These are phyloP conservation scores for Ganoderma boninense DNA, from an alignment of 1,284 basidiomycete genomes.

Conservation along the genomic window DNA sequence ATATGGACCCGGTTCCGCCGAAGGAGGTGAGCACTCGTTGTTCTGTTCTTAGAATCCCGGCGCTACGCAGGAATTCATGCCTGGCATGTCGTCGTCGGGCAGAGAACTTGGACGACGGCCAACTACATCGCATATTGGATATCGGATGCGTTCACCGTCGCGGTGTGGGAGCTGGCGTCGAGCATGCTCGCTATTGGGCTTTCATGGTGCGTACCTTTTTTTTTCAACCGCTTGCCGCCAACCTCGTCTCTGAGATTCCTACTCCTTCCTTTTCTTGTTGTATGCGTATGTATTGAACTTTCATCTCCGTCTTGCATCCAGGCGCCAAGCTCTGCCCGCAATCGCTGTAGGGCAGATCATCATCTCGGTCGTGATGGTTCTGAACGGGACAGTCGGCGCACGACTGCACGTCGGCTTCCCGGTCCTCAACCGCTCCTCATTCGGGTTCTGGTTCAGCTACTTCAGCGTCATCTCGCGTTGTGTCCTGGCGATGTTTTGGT, in stretches of 20 bases:
- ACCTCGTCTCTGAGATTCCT: background rate
- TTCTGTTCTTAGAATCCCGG: background rate
- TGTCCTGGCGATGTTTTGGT: slow-evolving; percentile 83
- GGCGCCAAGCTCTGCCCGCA: slow-evolving; percentile 68
- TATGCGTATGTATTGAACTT: background rate
- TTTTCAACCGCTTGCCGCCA: slow-evolving; percentile 2
- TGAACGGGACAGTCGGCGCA: slow-evolving; percentile 79
- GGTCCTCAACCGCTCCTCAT: slow-evolving; percentile 77
- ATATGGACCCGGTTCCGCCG: slow-evolving; percentile 77
- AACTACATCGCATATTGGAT: slow-evolving; percentile 74
- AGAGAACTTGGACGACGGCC: slow-evolving; percentile 68
- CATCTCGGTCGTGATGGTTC: slow-evolving; percentile 63
- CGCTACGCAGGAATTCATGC: background rate
- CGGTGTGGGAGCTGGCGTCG: slow-evolving; percentile 56
- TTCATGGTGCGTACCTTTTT: slow-evolving; percentile 55
- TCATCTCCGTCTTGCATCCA: slow-evolving; percentile 29
- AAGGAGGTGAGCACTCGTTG: slow-evolving; percentile 35
- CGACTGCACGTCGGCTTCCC: slow-evolving; percentile 76
- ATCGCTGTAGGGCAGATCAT: slow-evolving; percentile 70
- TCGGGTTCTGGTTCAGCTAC: slow-evolving; percentile 83
- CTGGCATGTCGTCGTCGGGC: no score
- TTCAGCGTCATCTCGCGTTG: slow-evolving; percentile 80
- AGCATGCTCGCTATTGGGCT: slow-evolving; percentile 74
- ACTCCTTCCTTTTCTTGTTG: background rate
- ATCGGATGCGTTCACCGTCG: slow-evolving; percentile 64